Base-by-base conservation (phyloP, 2,329 filamentous ascomycete species). In the Pestalotiopsis sp. region DNA sequence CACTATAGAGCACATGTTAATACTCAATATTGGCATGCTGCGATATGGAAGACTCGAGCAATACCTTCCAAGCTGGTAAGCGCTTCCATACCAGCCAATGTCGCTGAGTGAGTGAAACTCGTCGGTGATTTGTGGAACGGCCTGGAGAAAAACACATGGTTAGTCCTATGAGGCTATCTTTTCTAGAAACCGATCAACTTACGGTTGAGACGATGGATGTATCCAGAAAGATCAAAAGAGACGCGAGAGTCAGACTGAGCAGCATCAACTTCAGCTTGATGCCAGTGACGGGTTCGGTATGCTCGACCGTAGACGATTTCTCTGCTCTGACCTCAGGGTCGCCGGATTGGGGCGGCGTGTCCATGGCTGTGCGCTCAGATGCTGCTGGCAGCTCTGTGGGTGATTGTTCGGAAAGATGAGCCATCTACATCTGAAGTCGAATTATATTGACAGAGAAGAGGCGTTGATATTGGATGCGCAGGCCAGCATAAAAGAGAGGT, bases 191-290 rank as follows among this genome's bases (percentile, higher is more conserved):
- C 20, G 14, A n/a, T 57, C 12, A 25, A 25, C 52, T 25, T 27
- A 11, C 56, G 20, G 56, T 58, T 12, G 56, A 58, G n/a, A 58
- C 56, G 56, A 58, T 58, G 20, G 56, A 58, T 23, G 56, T 58
- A 12, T 58, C 56, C 4, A 58, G 25, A 58, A 58, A 58, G 56
- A 58, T 58, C 56, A 58, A 58, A 5, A 58, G 56, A 58, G 56
- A 58, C 56, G 56, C 56, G 56, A 58, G 56, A 23, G 56, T 58
- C 56, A 58, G 56, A 27, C 56, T 58, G 56, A 58, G 56, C 56
- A 58, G 12, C 56, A 58, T 58, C 56, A 58, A 58, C 56, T 58
- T 58, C 4, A 58, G 20, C 56, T 58, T 58, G 56, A 58, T 58
- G 14, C 56, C 56, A 58, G 56, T 58, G 25, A 58, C 56, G 7